Conservation (phyloP, 441 rosid species). For the Geranium incanum region DNA sequence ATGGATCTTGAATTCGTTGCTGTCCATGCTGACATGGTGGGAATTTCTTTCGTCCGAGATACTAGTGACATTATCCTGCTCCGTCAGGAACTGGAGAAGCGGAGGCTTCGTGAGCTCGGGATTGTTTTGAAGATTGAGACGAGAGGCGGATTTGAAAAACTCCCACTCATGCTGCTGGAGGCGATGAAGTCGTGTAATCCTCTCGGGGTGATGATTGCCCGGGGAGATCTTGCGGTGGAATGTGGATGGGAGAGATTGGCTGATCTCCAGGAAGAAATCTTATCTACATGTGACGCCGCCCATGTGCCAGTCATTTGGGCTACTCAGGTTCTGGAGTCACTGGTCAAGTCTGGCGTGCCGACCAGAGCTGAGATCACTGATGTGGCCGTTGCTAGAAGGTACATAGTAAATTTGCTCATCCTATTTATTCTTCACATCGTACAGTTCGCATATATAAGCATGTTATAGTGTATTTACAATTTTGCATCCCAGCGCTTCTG, state of each 20-base stretch:
- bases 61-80: conserved; percentile 44
- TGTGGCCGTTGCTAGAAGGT: conserved; percentile 55
- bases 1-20: conserved; percentile 56
- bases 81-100: conserved; percentile 47
- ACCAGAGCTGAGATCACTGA: conserved; percentile 66
- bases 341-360: conserved; percentile 59
- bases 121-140: conserved; percentile 60
- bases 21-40: conserved; percentile 63
- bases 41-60: conserved; percentile 53
- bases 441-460: background rate
- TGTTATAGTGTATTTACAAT: background rate
- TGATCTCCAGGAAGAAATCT: conserved; percentile 54
- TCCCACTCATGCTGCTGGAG: conserved; percentile 48
- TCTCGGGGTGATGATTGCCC: conserved; percentile 61
- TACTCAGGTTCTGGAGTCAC: conserved; percentile 67
- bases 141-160: conserved; percentile 44
- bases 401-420: conserved; percentile 6
- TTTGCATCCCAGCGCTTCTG: background rate
- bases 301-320: conserved; percentile 61
- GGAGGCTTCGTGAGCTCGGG: conserved; percentile 42
- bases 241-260: conserved; percentile 76
- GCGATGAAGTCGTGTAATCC: conserved; percentile 61
- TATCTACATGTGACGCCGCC: conserved; percentile 43
- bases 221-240: conserved; percentile 78
- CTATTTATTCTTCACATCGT: background rate